Conservation (phyloP, 2,329 filamentous ascomycete genomes). For the Cercospora sp. region DNA sequence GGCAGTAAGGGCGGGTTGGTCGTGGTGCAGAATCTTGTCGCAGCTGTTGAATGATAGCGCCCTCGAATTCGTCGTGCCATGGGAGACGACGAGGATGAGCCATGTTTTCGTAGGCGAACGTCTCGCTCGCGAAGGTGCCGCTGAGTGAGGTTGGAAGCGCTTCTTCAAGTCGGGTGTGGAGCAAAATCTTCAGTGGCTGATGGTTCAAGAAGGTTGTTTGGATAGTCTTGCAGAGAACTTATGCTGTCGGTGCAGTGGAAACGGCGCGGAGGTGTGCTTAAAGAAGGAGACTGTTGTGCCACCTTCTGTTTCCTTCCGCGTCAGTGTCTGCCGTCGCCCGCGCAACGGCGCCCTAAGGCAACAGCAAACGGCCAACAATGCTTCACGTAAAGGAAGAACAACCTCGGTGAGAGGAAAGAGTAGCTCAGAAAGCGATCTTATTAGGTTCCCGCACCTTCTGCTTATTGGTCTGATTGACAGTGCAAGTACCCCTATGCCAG, state of each 20-base stretch:
- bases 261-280: background rate
- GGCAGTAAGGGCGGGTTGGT: background rate
- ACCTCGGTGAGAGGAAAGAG: background rate
- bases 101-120: background rate
- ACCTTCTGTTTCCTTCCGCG: background rate
- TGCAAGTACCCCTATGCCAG: background rate
- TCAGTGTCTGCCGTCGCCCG: background rate
- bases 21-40: background rate
- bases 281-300: background rate
- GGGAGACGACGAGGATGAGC: background rate
- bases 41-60: background rate
- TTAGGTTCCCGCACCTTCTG: background rate
- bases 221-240: background rate
- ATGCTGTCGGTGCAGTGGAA: background rate
- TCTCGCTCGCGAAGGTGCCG: background rate
- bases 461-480: background rate
- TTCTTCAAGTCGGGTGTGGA: background rate
- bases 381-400: background rate
- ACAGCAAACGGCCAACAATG: background rate
- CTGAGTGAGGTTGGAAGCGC: background rate
- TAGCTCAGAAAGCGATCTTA: background rate
- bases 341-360: background rate
- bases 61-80: background rate
- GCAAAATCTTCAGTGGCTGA: background rate
- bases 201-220: background rate